Percentiles rank a stretch among this genome's conserved stretches.
Conservation (phyloP, 1,284 basidiomycete species). For the Flammula alnicola region DNA sequence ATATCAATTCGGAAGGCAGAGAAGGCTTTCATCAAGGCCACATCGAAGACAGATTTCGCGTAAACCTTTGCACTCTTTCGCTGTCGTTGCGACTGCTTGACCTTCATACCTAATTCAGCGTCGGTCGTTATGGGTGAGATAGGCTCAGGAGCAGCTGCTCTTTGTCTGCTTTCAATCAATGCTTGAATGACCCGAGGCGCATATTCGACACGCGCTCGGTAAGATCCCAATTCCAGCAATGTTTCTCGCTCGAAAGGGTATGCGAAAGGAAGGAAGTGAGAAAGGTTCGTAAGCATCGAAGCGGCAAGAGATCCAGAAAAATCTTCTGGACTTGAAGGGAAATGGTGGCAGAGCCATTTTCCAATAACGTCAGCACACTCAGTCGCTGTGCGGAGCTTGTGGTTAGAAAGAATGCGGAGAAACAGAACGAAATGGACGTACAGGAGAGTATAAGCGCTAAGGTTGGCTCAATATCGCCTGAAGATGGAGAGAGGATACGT, state of each 20-base stretch:
- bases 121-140: no score
- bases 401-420: neutral
- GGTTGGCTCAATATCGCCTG: conserved; percentile 6
- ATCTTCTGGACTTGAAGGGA: conserved; percentile 12
- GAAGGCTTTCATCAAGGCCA: conserved; percentile 13
- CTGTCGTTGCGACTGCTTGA: conserved; percentile 15
- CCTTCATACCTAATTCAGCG: conserved; percentile 1
- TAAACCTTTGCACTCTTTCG: conserved; percentile 14
- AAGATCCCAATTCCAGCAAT: conserved; percentile 3
- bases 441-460: conserved; percentile 17
- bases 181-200: conserved; percentile 14
- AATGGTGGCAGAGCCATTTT: conserved; percentile 15
- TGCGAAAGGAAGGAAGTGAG: conserved; percentile 18
- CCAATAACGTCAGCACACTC: conserved; percentile 14
- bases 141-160: neutral
- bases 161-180: conserved; percentile 6
- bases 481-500: conserved; percentile 4
- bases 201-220: conserved; percentile 12
- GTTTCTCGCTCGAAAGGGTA: conserved; percentile 19
- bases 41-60: conserved; percentile 11
- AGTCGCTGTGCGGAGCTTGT: conserved; percentile 7
- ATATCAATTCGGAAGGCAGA: conserved; percentile 12
- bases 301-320: conserved; percentile 12
- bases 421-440: conserved; percentile 3
- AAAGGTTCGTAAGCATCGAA: conserved; percentile 21